A percentile compares a stretch with the other conserved stretches of the same genome.
These are phyloP conservation scores for Austroboletus niveus DNA, from an alignment of 1,284 basidiomycete species.

Conservation along the genomic window DNA sequence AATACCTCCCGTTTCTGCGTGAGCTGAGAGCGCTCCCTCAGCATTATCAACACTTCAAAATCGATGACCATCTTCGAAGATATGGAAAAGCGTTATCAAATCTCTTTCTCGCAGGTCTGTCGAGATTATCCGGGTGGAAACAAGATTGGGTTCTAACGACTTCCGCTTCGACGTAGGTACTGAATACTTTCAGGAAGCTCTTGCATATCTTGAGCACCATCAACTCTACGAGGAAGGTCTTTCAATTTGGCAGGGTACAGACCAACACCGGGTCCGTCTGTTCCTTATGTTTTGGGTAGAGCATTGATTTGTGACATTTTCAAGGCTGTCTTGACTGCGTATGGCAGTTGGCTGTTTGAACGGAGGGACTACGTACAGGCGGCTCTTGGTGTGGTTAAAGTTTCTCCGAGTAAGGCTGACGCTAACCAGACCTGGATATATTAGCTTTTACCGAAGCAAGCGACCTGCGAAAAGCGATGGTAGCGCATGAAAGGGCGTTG, in stretches of 20 bases:
- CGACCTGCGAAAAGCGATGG: conserved; percentile 70
- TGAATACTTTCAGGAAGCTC: conserved; percentile 75
- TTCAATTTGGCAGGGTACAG: conserved; percentile 66
- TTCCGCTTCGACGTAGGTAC: conserved; percentile 39
- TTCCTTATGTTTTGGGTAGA: not conserved
- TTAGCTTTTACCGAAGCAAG: conserved; percentile 73
- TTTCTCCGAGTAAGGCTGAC: not conserved
- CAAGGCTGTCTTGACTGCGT: conserved; percentile 67
- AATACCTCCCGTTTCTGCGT: conserved; percentile 95
- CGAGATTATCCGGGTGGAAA: not conserved
- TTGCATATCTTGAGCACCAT: conserved; percentile 79
- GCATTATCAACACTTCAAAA: conserved; percentile 85
- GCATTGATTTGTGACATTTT: conserved; percentile 4
- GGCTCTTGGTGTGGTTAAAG: conserved; percentile 58
- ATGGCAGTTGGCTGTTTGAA: conserved; percentile 90
- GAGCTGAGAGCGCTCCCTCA: conserved; percentile 81
- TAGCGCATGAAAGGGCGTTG: conserved; percentile 81
- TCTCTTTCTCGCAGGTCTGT: conserved; percentile 70
- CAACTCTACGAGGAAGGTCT: conserved; percentile 76
- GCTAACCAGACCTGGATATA: conserved; percentile 9
- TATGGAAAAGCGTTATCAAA: conserved; percentile 75
- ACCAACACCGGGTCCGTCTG: conserved; percentile 57
- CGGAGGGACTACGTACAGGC: conserved; percentile 82
- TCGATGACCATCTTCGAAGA: conserved; percentile 90
- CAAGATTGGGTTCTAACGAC: not conserved